Evolutionary conservation across 164 flowering plant genomes (phyloP), one percentile per base, ranked within the genome.

Genomic region (Magnolia kwangsiensis): DNA sequence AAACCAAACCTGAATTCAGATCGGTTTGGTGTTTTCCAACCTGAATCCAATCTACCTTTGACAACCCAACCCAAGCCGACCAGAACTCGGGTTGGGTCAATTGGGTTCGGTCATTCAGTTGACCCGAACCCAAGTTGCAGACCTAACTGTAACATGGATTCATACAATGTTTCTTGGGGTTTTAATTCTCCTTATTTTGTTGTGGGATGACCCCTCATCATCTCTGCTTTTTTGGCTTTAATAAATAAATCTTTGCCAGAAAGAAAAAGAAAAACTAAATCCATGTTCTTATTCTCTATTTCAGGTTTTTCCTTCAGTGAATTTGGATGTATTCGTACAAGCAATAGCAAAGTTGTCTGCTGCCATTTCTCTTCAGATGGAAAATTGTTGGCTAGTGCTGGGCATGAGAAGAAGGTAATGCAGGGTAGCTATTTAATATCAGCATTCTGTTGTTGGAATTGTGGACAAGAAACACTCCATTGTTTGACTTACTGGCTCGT

Each of bases 341-440:
- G 90, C 81, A 88, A 80, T 74, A 74, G 87, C 82, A 91, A 88
- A 84, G 93, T 93, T 74, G 88, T 88, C 72, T 90, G 96, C 88
- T 93, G 98, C 72, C 96, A 93, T 83, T 93, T 93, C 75, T 93
- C 98, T 72, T 91, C 96, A 23, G 95, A 93, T 86, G 98, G 98
- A 75, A 91, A 91, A 82, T 69, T 88, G 71, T 83, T 93, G 50
- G 98, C 96, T 71, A 93, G 92, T 89, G 92, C 93, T 74, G 98
- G 98, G 29, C 96, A 91, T 83, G 98, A 91, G 81, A 91, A 85
- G 84, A 93, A 93, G 98, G 98, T 89, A 73, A 72, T 76, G 70
- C 51, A 23, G 66, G 65, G 31, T 69, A 51, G 16, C 67, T 21
- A 7, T 37, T 37, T 37, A 37, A 37, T 37, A 37, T 37, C 45